A percentile compares a stretch with the other conserved stretches of the same genome.
Evolutionary conservation across 2,329 filamentous ascomycete genomes (phyloP).

Genomic region (Penicillium griseofulvum): DNA sequence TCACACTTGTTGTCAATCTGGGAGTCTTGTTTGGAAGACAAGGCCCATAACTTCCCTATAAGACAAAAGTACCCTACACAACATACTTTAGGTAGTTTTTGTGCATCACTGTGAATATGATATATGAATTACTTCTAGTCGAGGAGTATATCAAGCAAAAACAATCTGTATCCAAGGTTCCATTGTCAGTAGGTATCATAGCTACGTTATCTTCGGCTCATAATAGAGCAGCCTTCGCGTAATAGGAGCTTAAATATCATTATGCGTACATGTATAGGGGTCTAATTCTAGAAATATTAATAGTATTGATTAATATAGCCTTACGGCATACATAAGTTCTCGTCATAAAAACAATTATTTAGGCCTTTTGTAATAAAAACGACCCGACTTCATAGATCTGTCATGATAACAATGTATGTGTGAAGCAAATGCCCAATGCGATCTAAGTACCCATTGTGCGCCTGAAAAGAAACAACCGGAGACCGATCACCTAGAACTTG

Average conservation of each 20-base stretch:
- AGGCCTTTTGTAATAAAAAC: neutral
- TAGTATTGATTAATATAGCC: neutral
- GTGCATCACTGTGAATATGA: neutral
- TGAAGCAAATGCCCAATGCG: neutral
- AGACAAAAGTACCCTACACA: neutral
- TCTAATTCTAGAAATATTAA: neutral
- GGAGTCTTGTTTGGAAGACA: neutral
- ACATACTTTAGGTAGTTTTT: neutral
- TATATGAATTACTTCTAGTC: too few relatives aligned
- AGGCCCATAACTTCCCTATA: neutral
- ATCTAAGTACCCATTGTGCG: neutral
- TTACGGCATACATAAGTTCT: too few relatives aligned
- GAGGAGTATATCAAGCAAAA: neutral
- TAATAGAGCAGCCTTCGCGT: neutral
- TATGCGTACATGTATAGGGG: neutral
- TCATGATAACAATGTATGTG: neutral
- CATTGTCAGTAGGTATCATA: neutral
- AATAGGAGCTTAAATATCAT: neutral
- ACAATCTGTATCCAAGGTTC: neutral
- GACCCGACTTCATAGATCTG: neutral
- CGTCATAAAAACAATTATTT: neutral
- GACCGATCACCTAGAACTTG: constrained; percentile 17
- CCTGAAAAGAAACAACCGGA: neutral
- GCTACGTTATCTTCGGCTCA: neutral
- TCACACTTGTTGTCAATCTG: neutral